A percentile compares a stretch with the other conserved stretches of the same genome.
phyloP scores from a whole-genome alignment of 371 early-diverging fungal species.

The Mortierella sp. region DNA sequence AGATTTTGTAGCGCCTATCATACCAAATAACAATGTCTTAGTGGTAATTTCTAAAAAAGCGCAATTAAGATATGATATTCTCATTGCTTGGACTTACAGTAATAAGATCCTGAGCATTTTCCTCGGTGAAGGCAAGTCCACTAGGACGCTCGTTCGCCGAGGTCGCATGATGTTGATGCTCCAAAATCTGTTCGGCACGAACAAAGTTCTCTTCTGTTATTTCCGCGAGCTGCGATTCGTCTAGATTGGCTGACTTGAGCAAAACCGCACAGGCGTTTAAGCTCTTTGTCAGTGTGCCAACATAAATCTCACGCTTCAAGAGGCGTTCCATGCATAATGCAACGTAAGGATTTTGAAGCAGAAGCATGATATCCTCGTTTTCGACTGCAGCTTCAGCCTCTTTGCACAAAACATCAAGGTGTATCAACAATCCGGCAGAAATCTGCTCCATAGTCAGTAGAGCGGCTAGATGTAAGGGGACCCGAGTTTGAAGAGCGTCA shows the following conservation, averaged over 20 bases:
- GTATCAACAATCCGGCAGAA: conserved; percentile 19
- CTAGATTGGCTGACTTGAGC: conserved; percentile 11
- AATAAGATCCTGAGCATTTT: conserved; percentile 16
- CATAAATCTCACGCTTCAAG: conserved; percentile 21
- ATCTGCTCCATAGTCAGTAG: conserved; percentile 46
- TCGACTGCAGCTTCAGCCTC: conserved; percentile 10
- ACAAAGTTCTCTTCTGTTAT: conserved; percentile 15
- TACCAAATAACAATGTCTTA: background rate
- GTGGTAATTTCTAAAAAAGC: background rate
- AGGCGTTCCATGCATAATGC: conserved; percentile 34
- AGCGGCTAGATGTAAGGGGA: conserved; percentile 24
- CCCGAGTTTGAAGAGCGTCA: background rate
- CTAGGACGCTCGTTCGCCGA: background rate
- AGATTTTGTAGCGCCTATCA: conserved; percentile 36
- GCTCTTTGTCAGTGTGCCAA: conserved; percentile 8
- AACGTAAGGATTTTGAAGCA: conserved; percentile 35
- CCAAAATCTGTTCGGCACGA: conserved; percentile 10
- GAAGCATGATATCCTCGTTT: conserved; percentile 14
- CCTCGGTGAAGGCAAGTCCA: background rate
- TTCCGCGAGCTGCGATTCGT: background rate
- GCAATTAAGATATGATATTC: background rate
- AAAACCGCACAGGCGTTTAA: conserved; percentile 25
- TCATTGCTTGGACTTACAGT: conserved; percentile 21
- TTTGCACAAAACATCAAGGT: conserved; percentile 32
- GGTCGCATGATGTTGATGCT: background rate